Percentiles rank a stretch among this genome's conserved stretches.
Evolutionary conservation across 1,284 basidiomycete genomes (phyloP).

Genomic region (Hymenochaete sp.): DNA sequence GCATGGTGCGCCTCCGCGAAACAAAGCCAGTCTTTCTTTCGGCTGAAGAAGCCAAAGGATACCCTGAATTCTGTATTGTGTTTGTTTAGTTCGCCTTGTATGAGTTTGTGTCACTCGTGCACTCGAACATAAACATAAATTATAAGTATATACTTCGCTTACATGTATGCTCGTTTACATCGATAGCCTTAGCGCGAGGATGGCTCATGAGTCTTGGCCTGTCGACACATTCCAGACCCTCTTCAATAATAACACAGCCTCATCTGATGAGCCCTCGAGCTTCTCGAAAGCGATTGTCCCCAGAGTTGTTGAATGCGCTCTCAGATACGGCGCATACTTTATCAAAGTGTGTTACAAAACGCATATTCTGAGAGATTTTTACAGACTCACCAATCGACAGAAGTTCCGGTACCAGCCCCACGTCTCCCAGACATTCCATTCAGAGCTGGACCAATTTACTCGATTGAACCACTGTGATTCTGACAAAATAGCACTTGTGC

Average conservation of each 20-base stretch:
- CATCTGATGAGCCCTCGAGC: slow-evolving; percentile 46
- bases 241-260: slow-evolving; percentile 49
- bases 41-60: too few relatives aligned
- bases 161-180: too few relatives aligned
- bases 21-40: too few relatives aligned
- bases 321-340: slow-evolving; percentile 69
- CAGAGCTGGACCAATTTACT: slow-evolving; percentile 54
- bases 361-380: neutral
- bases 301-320: slow-evolving; percentile 59
- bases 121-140: too few relatives aligned
- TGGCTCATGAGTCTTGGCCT: slow-evolving; percentile 41
- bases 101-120: too few relatives aligned
- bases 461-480: slow-evolving; percentile 62
- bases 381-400: slow-evolving; percentile 57
- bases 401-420: slow-evolving; percentile 86
- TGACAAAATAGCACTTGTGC: slow-evolving; percentile 34
- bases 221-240: slow-evolving; percentile 63
- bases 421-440: slow-evolving; percentile 76
- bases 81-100: too few relatives aligned
- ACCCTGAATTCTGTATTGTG: too few relatives aligned
- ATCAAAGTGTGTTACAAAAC: slow-evolving; percentile 7
- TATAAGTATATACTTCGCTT: too few relatives aligned
- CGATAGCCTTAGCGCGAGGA: too few relatives aligned
- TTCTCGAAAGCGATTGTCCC: slow-evolving; percentile 55
- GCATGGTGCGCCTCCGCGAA: too few relatives aligned